Percentiles rank a stretch among this genome's conserved stretches.
Conservation (phyloP, 768 basidiomycete species). For the Lentinus tigrinus region DNA sequence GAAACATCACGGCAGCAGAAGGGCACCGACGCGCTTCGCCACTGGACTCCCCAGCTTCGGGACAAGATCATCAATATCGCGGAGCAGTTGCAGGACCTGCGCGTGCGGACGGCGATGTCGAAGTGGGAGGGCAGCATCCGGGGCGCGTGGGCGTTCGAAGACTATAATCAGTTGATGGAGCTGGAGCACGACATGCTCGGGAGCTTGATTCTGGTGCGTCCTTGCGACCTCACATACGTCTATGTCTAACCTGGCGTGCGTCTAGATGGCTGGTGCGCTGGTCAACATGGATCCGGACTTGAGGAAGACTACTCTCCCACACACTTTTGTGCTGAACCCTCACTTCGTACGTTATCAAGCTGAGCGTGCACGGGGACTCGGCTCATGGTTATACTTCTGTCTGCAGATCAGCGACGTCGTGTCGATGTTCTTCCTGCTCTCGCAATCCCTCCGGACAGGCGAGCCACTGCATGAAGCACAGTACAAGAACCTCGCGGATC, state of each 20-base stretch:
- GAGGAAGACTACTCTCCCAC: slow-evolving; percentile 39
- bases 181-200: slow-evolving; percentile 42
- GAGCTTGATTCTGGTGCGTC: slow-evolving; percentile 13
- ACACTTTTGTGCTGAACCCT: slow-evolving; percentile 52
- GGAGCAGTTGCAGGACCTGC: slow-evolving; percentile 34
- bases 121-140: slow-evolving; percentile 49
- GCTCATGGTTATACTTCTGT: neutral
- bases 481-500: slow-evolving; percentile 40
- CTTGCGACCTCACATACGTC: neutral
- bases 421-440: slow-evolving; percentile 41
- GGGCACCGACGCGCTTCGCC: slow-evolving; percentile 4
- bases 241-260: neutral
- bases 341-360: slow-evolving; percentile 42
- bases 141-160: slow-evolving; percentile 51
- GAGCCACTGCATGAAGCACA: slow-evolving; percentile 45
- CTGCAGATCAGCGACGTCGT: slow-evolving; percentile 43
- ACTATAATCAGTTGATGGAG: slow-evolving; percentile 43
- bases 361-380: too few relatives aligned
- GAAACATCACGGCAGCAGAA: slow-evolving; percentile 7
- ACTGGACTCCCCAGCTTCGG: slow-evolving; percentile 31
- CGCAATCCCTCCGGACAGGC: slow-evolving; percentile 44
- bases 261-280: slow-evolving; percentile 41
- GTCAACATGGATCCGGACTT: slow-evolving; percentile 41
- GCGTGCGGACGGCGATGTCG: slow-evolving; percentile 35
- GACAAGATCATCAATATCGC: slow-evolving; percentile 31